Percentiles rank a stretch among this genome's conserved stretches.
Conservation (phyloP, 495 filamentous ascomycete species). For the Penicilliopsis zonata region DNA sequence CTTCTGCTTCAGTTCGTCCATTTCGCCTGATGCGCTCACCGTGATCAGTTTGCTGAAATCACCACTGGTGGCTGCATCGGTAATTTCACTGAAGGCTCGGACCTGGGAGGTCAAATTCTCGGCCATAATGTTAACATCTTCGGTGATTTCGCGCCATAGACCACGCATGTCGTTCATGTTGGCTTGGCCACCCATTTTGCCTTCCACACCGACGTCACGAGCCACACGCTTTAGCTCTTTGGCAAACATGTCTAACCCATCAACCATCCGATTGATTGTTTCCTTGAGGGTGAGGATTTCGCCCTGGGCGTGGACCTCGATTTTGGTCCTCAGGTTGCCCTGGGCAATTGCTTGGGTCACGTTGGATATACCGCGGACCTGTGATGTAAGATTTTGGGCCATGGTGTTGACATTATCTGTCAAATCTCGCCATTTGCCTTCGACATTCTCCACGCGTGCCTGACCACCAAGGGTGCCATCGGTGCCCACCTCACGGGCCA, state of each 20-base stretch:
- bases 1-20: conserved; percentile 91
- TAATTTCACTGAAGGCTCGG: conserved; percentile 81
- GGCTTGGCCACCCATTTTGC: conserved; percentile 80
- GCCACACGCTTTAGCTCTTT: conserved; percentile 89
- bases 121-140: conserved; percentile 72
- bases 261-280: conserved; percentile 95
- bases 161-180: conserved; percentile 84
- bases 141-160: conserved; percentile 89
- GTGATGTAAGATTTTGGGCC: conserved; percentile 87
- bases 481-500: conserved; percentile 82
- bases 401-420: conserved; percentile 93
- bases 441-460: conserved; percentile 82
- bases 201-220: conserved; percentile 85
- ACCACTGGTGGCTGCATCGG: conserved; percentile 76
- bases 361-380: conserved; percentile 87
- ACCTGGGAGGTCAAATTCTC: conserved; percentile 87
- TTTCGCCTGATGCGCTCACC: conserved; percentile 85
- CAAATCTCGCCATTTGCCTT: conserved; percentile 83
- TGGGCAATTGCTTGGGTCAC: conserved; percentile 85
- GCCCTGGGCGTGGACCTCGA: conserved; percentile 78
- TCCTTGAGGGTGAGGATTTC: conserved; percentile 83
- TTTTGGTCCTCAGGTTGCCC: conserved; percentile 81
- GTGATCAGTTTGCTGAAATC: conserved; percentile 87
- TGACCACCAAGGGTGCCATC: conserved; percentile 83
- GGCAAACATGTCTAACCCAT: conserved; percentile 81